These are phyloP conservation scores for Hypoxylon rubiginosum DNA, from an alignment of 2,329 filamentous ascomycete genomes.

Conservation along the genomic window DNA sequence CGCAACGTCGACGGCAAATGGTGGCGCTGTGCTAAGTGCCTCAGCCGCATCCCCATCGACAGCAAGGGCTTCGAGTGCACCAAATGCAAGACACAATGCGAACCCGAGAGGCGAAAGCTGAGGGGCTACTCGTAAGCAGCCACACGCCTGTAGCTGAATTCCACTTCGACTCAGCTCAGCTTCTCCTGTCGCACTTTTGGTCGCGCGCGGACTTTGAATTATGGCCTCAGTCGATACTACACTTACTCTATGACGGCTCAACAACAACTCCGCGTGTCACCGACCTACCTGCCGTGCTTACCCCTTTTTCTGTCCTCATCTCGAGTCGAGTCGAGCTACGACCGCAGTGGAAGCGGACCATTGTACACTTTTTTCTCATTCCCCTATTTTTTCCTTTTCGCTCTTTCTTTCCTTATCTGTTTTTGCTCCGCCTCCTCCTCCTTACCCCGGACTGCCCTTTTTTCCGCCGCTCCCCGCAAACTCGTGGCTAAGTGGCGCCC, in stretches of 20 bases:
- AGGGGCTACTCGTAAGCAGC: slow-evolving; percentile 37
- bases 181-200: not conserved
- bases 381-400: slow-evolving; percentile 1
- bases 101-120: slow-evolving; percentile 55
- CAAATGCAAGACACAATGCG: slow-evolving; percentile 62
- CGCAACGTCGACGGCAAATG: slow-evolving; percentile 58
- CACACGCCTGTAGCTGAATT: slow-evolving; percentile 19
- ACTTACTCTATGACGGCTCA: not conserved
- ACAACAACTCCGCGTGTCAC: slow-evolving; percentile 2
- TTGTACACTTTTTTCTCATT: not conserved
- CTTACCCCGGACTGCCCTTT: slow-evolving; percentile 29
- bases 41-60: slow-evolving; percentile 60
- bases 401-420: slow-evolving; percentile 4
- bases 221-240: not conserved
- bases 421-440: slow-evolving; percentile 8
- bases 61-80: slow-evolving; percentile 61
- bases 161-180: slow-evolving; percentile 9
- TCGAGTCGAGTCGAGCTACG: not conserved
- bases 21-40: slow-evolving; percentile 69
- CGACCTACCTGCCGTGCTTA: not conserved
- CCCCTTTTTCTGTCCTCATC: not conserved
- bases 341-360: slow-evolving; percentile 5
- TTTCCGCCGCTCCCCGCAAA: slow-evolving; percentile 15
- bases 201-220: slow-evolving; percentile 3
- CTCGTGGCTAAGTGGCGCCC: slow-evolving; percentile 7